phyloP scores from a whole-genome alignment of 2,329 filamentous ascomycete genomes.

The Arthrinium phaeospermum region DNA sequence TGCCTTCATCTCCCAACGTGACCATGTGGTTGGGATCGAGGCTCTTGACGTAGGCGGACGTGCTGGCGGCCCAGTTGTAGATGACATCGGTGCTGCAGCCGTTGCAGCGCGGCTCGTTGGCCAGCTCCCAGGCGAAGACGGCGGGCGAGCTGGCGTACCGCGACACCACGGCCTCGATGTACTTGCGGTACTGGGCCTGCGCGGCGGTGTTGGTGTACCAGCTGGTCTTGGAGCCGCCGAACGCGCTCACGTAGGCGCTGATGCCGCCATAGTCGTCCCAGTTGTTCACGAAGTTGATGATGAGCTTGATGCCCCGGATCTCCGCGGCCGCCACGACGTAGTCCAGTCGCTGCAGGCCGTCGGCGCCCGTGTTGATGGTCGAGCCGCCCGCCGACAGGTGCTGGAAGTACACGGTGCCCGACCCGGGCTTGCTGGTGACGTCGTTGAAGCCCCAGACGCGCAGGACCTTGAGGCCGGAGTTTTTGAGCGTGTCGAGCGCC shows the following conservation, averaged over 20 bases:
- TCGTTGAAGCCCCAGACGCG: constrained; percentile 70
- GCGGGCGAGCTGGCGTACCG: constrained; percentile 54
- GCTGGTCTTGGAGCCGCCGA: constrained; percentile 56
- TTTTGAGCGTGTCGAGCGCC: constrained; percentile 52
- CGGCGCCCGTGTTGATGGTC: constrained; percentile 66
- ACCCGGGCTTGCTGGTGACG: constrained; percentile 48
- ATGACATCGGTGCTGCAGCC: constrained; percentile 61
- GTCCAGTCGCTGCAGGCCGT: constrained; percentile 70
- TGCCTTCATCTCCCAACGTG: constrained; percentile 63
- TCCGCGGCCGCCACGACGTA: constrained; percentile 67
- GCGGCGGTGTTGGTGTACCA: constrained; percentile 63
- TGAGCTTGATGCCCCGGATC: constrained; percentile 64
- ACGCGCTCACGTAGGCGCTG: constrained; percentile 62
- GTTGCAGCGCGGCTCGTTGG: constrained; percentile 63
- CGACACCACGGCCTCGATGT: constrained; percentile 54
- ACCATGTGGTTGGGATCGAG: constrained; percentile 69
- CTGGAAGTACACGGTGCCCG: constrained; percentile 57
- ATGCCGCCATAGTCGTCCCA: constrained; percentile 74
- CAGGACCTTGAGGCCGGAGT: constrained; percentile 61
- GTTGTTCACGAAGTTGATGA: constrained; percentile 72
- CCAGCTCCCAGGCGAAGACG: constrained; percentile 61
- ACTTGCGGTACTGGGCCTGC: constrained; percentile 61
- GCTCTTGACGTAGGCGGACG: constrained; percentile 67
- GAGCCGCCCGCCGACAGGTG: constrained; percentile 54
- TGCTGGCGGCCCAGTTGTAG: constrained; percentile 62